phyloP scores from a whole-genome alignment of 2,329 filamentous ascomycete species.

The Alternaria sp. region DNA sequence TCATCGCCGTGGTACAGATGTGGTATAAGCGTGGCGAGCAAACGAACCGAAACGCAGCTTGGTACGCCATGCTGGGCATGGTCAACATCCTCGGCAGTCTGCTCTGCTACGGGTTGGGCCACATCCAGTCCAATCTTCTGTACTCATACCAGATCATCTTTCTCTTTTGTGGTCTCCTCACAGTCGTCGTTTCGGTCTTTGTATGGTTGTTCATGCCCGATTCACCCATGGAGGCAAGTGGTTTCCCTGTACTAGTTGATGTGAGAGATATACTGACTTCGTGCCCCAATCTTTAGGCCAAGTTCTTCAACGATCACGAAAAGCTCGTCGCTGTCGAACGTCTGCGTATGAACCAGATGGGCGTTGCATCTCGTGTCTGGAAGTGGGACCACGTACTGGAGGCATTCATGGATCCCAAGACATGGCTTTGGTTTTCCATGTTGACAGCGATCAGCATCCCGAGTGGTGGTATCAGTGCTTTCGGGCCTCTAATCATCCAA shows the following conservation, averaged over 20 bases:
- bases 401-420: conserved; percentile 63
- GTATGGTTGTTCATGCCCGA: conserved; percentile 67
- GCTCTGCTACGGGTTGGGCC: conserved; percentile 65
- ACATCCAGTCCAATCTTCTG: conserved; percentile 57
- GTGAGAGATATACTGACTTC: not conserved
- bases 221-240: conserved; percentile 59
- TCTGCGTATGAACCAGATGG: conserved; percentile 51
- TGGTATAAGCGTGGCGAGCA: conserved; percentile 68
- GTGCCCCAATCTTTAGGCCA: conserved; percentile 43
- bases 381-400: conserved; percentile 63
- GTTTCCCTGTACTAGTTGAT: not conserved
- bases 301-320: conserved; percentile 63
- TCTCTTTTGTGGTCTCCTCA: conserved; percentile 51
- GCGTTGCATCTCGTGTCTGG: conserved; percentile 53
- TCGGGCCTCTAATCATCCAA: conserved; percentile 64
- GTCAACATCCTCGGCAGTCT: conserved; percentile 63
- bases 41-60: conserved; percentile 62
- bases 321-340: conserved; percentile 66
- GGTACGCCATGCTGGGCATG: conserved; percentile 68
- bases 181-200: conserved; percentile 57
- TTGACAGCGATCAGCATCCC: conserved; percentile 53
- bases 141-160: conserved; percentile 47
- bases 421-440: conserved; percentile 63
- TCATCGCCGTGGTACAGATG: conserved; percentile 50
- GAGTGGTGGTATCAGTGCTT: conserved; percentile 64